phyloP scores from a whole-genome alignment of 495 filamentous ascomycete species.

The Ascodesmis nigricans region DNA sequence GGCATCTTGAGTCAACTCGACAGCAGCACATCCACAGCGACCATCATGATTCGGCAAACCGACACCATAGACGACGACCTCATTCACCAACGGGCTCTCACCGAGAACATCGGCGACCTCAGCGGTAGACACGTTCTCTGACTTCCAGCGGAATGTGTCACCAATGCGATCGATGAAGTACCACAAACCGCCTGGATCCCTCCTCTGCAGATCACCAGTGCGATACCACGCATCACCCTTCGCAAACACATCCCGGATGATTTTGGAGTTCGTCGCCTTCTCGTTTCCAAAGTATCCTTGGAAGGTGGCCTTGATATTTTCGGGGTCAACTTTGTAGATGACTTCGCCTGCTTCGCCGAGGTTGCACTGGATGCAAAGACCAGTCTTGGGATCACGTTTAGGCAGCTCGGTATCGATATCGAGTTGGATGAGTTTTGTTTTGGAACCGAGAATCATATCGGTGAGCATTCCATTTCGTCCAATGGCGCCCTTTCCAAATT shows the following conservation, averaged over 20 bases:
- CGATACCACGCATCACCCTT: constrained; percentile 79
- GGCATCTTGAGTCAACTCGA: constrained; percentile 25
- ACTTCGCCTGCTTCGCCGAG: constrained; percentile 58
- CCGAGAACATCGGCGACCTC: constrained; percentile 62
- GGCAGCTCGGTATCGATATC: constrained; percentile 53
- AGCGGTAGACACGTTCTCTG: constrained; percentile 73
- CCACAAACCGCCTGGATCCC: constrained; percentile 48
- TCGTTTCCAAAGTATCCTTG: constrained; percentile 74
- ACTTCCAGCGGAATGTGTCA: constrained; percentile 91
- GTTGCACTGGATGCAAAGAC: constrained; percentile 40
- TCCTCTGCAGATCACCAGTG: constrained; percentile 59
- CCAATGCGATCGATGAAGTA: constrained; percentile 82
- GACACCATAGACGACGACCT: constrained; percentile 82
- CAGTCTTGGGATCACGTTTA: constrained; percentile 45
- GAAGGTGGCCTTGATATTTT: constrained; percentile 41
- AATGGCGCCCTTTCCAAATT: constrained; percentile 57
- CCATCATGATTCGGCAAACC: constrained; percentile 66
- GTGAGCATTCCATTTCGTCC: constrained; percentile 50
- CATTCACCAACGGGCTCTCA: constrained; percentile 39
- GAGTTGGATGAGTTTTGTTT: constrained; percentile 41
- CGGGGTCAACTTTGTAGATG: constrained; percentile 46
- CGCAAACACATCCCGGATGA: constrained; percentile 36
- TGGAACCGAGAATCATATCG: constrained; percentile 29
- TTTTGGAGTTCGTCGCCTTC: constrained; percentile 52
- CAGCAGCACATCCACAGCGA: constrained; percentile 58